phyloP scores from a whole-genome alignment of 257 asterid genomes.

The Capsicum baccatum region DNA sequence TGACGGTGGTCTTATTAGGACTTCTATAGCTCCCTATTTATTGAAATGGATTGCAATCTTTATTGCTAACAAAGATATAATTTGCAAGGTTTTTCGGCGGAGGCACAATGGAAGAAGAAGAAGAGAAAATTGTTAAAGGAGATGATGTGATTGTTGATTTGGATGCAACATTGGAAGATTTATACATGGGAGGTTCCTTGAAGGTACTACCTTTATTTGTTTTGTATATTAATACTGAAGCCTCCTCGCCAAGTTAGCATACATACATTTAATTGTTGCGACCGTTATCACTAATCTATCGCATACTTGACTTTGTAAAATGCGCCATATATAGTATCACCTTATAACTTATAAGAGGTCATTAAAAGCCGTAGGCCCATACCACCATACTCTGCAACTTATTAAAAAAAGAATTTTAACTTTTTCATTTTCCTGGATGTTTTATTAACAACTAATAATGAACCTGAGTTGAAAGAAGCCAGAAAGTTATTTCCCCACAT shows the following conservation, averaged over 20 bases:
- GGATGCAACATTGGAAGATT: slow-evolving; percentile 94
- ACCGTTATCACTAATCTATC: not conserved
- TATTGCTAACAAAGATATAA: slow-evolving; percentile 36
- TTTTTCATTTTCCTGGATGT: not conserved
- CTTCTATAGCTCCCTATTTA: too few relatives aligned
- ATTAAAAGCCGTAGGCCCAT: not conserved
- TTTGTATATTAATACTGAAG: not conserved
- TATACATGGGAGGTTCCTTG: slow-evolving; percentile 91
- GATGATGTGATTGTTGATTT: slow-evolving; percentile 90
- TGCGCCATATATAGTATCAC: not conserved
- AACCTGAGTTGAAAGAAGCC: not conserved
- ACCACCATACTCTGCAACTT: not conserved
- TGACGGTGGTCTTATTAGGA: too few relatives aligned
- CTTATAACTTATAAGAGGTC: not conserved
- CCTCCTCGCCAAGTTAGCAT: not conserved
- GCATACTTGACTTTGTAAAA: not conserved
- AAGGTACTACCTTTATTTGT: slow-evolving; percentile 55
- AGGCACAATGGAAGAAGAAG: slow-evolving; percentile 93
- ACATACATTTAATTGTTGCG: not conserved
- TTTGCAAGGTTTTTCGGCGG: slow-evolving; percentile 81
- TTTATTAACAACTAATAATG: not conserved
- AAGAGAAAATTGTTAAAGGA: slow-evolving; percentile 86
- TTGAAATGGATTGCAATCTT: not conserved
- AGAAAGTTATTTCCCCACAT: not conserved
- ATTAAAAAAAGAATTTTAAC: not conserved